Conservation (phyloP, 306 rosid genomes). For the Quercus parvula region DNA sequence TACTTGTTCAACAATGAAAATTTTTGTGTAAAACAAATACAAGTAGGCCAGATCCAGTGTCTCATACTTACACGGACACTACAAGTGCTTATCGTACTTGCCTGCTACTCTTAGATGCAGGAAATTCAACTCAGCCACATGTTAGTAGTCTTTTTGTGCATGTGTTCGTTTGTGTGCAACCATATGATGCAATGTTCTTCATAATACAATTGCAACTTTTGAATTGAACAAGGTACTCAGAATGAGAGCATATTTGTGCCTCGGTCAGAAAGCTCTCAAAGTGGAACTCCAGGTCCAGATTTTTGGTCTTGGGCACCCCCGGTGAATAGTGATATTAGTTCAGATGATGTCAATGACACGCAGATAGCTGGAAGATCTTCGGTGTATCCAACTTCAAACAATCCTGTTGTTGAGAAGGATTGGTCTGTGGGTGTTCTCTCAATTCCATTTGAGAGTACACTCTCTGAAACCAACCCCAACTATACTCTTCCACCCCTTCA, state of each 20-base stretch:
- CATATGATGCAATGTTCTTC: not conserved
- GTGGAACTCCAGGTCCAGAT: conserved; percentile 81
- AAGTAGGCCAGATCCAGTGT: not conserved
- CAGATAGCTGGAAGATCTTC: conserved; percentile 35
- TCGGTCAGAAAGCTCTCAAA: conserved; percentile 38
- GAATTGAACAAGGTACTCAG: conserved; percentile 32
- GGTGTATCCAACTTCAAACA: conserved; percentile 23
- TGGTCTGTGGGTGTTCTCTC: conserved; percentile 41
- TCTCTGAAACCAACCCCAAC: conserved; percentile 26
- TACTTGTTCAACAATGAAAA: not conserved
- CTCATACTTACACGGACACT: not conserved
- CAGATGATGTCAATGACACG: conserved; percentile 35
- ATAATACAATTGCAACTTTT: conserved; percentile 1
- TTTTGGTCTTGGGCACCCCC: conserved; percentile 99
- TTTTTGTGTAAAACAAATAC: too few species aligned
- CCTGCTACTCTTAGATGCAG: not conserved
- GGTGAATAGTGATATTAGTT: conserved; percentile 23
- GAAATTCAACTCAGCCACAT: not conserved
- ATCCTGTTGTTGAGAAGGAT: conserved; percentile 67
- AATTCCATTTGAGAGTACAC: conserved; percentile 67
- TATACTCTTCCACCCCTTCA: conserved; percentile 70
- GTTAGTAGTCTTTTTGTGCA: not conserved
- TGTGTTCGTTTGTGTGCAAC: not conserved
- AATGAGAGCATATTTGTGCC: conserved; percentile 28
- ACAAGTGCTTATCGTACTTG: not conserved